phyloP scores from a whole-genome alignment of 164 flowering plant species.

The Chimonanthus salicifolius region DNA sequence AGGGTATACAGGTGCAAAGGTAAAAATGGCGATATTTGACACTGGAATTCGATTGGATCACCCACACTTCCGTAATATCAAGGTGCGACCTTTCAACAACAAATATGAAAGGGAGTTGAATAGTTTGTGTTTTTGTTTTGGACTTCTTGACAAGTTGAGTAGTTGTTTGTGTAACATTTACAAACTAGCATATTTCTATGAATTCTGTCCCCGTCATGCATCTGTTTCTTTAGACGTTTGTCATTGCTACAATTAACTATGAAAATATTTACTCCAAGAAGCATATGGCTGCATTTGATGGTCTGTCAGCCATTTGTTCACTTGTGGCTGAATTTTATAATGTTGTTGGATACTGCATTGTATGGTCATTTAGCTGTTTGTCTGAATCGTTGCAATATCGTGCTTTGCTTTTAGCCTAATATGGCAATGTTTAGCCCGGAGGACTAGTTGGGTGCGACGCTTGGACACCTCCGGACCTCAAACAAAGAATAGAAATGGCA shows the following conservation, averaged over 20 bases:
- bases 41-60: conserved; percentile 95
- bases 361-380: background rate
- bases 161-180: background rate
- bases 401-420: background rate
- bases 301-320: too few relatives aligned
- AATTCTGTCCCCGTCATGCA: background rate
- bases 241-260: too few relatives aligned
- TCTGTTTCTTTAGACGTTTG: background rate
- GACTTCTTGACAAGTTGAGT: background rate
- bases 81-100: conserved; percentile 34
- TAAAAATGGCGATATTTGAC: conserved; percentile 97
- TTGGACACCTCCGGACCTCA: too few relatives aligned
- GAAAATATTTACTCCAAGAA: background rate
- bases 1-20: conserved; percentile 88
- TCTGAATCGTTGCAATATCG: background rate
- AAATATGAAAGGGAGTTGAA: background rate
- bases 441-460: too few relatives aligned
- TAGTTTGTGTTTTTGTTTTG: background rate
- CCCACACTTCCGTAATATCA: conserved; percentile 95
- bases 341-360: background rate
- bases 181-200: background rate
- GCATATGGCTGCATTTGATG: background rate
- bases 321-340: background rate
- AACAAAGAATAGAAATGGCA: too few relatives aligned
- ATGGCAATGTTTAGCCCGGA: background rate